Evolutionary conservation across 805 yeast species (phyloP), one percentile per base, ranked within the genome.

Genomic region (Candida nonsorbophila): DNA sequence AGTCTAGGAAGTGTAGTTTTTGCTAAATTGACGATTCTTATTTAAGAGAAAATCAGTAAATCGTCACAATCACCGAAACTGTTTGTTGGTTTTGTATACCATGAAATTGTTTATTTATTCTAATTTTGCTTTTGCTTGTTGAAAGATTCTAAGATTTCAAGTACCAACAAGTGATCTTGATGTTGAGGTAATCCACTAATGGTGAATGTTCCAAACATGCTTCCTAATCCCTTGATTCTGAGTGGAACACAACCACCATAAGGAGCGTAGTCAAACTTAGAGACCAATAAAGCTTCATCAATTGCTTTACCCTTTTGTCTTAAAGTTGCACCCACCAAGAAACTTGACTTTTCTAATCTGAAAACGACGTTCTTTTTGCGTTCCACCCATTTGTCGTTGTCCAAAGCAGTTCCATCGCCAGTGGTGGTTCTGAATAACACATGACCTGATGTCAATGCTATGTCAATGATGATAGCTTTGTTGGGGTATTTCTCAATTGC

Each of bases 171-270:
- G 42, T 75, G 79, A 42, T 75, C 82, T 37, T 74, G 65, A 18
- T 64, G 63, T 38, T 74, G 78, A 12, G 67, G 63, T 46, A 75
- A 59, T 0, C 82, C 82, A 47, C 78, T 71, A 24, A 74, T 56
- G 3, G 79, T 71, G 24, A 75, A 51, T 1, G 72, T 63, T 6
- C 71, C 81, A 13, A 69, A 46, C 9, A 68, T 54, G 10, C 47
- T 42, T 27, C 53, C 65, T 24, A 53, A 46, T 16, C 54, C 53
- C 14, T 47, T 45, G 12, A 69, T 40, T 34, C 58, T 59, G 18
- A 74, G 51, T 7, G 79, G 79, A 28, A 74, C 63, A 19, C 71
- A 65, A 30, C 82, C 82, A 14, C 82, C 82, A 39, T 72, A 77
- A 17, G 60, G 49, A 7, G 77, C 75, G 40, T 61, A 74, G 8